Conservation (phyloP, 768 basidiomycete genomes). For the Rhizopogon vinicolor region DNA sequence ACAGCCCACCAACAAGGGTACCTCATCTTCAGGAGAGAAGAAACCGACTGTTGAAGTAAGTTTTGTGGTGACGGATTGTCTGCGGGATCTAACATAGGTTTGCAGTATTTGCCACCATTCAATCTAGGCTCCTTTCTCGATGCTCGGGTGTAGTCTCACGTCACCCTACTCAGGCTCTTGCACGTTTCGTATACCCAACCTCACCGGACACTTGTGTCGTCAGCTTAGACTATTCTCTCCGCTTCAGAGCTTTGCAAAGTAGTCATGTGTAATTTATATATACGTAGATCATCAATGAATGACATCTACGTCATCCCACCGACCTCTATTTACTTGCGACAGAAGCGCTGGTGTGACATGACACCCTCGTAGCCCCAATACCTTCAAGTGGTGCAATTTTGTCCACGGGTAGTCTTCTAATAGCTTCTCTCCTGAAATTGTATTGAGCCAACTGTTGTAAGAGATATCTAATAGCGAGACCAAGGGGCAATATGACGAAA, state of each 20-base stretch:
- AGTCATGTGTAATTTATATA: slow-evolving; percentile 20
- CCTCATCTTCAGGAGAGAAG: slow-evolving; percentile 24
- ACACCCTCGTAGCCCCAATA: slow-evolving; percentile 57
- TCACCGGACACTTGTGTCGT: slow-evolving; percentile 7
- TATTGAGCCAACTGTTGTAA: slow-evolving; percentile 48
- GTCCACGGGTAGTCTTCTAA: slow-evolving; percentile 55
- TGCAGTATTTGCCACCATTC: slow-evolving; percentile 45
- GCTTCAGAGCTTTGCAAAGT: slow-evolving; percentile 17
- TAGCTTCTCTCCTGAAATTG: slow-evolving; percentile 22
- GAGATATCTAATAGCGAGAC: slow-evolving; percentile 64
- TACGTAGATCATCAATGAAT: slow-evolving; percentile 21
- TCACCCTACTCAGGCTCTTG: background rate
- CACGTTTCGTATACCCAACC: background rate
- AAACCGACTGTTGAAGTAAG: slow-evolving; percentile 33
- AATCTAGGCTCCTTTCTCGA: slow-evolving; percentile 52
- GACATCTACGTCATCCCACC: slow-evolving; percentile 62
- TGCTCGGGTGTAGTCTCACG: slow-evolving; percentile 33
- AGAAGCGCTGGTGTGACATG: slow-evolving; percentile 37
- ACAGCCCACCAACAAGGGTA: slow-evolving; percentile 14
- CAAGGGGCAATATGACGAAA: slow-evolving; percentile 58
- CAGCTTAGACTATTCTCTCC: slow-evolving; percentile 5
- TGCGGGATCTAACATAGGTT: background rate
- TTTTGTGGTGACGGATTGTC: background rate
- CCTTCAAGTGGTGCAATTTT: slow-evolving; percentile 46
- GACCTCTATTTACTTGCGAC: slow-evolving; percentile 47